These are phyloP conservation scores for Penicillium paneum DNA, from an alignment of 2,329 filamentous ascomycete species.

Conservation along the genomic window DNA sequence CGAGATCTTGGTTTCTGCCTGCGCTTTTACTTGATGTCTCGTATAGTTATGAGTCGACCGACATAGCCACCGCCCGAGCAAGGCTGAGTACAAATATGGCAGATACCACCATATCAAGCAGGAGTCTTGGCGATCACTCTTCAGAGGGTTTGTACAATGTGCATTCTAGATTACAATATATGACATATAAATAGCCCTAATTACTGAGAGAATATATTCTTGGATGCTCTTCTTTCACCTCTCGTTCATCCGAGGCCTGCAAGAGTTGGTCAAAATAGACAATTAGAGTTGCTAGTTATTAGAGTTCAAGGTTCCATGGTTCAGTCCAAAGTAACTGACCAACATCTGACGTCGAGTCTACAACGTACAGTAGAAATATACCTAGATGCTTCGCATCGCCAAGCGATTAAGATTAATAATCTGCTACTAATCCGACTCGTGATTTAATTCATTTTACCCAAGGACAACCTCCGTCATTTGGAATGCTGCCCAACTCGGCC, in stretches of 20 bases:
- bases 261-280: conserved; percentile 3
- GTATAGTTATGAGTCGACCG: not conserved
- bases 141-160: not conserved
- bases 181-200: not conserved
- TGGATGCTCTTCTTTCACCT: not conserved
- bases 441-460: not conserved
- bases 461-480: not conserved
- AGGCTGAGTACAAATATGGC: not conserved
- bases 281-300: conserved; percentile 4
- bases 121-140: not conserved
- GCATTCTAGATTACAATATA: too few relatives aligned
- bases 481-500: conserved; percentile 9
- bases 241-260: not conserved
- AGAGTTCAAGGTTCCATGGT: conserved; percentile 12
- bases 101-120: not conserved
- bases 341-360: conserved; percentile 2
- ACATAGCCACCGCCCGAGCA: not conserved
- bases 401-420: not conserved
- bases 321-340: conserved; percentile 6
- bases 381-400: not conserved
- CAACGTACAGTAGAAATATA: not conserved
- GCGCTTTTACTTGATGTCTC: not conserved
- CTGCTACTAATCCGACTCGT: not conserved
- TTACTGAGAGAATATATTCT: not conserved
- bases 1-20: not conserved